A percentile compares a stretch with the other conserved stretches of the same genome.
Conservation (phyloP, 2,329 filamentous ascomycete genomes). For the Atkinsonella texensis region DNA sequence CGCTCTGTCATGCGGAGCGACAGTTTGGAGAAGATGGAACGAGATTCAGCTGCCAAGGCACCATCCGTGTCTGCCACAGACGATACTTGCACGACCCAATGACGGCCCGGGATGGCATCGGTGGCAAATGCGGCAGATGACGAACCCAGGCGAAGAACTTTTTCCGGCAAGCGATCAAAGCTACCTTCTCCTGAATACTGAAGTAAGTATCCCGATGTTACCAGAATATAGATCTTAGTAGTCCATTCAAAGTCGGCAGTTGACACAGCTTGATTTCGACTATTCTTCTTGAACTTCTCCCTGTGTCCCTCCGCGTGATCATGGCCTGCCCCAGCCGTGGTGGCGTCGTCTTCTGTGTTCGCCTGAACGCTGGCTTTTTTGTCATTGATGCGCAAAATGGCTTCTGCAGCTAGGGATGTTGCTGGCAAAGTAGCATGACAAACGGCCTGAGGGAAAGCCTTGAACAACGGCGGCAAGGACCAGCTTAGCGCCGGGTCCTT, state of each 20-base stretch:
- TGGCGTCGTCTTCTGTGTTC: slow-evolving; percentile 8
- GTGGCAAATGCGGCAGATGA: slow-evolving; percentile 71
- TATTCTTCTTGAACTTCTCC: slow-evolving; percentile 30
- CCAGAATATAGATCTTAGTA: slow-evolving; percentile 60
- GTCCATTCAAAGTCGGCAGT: slow-evolving; percentile 49
- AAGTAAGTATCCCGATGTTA: slow-evolving; percentile 58
- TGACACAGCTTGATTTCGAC: slow-evolving; percentile 28
- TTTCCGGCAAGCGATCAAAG: slow-evolving; percentile 63
- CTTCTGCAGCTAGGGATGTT: slow-evolving; percentile 55
- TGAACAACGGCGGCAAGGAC: slow-evolving; percentile 68
- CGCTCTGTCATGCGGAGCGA: slow-evolving; percentile 43
- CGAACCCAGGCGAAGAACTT: slow-evolving; percentile 57
- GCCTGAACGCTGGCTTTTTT: slow-evolving; percentile 23
- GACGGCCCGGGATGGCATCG: slow-evolving; percentile 66
- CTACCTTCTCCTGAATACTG: slow-evolving; percentile 62
- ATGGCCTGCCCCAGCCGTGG: slow-evolving; percentile 1
- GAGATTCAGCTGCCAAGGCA: slow-evolving; percentile 34
- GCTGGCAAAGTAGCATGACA: slow-evolving; percentile 61
- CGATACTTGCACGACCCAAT: slow-evolving; percentile 69
- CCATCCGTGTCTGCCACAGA: slow-evolving; percentile 51
- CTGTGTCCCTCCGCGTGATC: slow-evolving; percentile 17
- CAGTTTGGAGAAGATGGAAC: slow-evolving; percentile 54
- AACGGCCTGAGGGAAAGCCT: slow-evolving; percentile 74
- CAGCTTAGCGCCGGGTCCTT: slow-evolving; percentile 33
- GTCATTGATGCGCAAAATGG: slow-evolving; percentile 50